Evolutionary conservation across 2,329 filamentous ascomycete genomes (phyloP).

Genomic region (Aspergillus luchuensis): DNA sequence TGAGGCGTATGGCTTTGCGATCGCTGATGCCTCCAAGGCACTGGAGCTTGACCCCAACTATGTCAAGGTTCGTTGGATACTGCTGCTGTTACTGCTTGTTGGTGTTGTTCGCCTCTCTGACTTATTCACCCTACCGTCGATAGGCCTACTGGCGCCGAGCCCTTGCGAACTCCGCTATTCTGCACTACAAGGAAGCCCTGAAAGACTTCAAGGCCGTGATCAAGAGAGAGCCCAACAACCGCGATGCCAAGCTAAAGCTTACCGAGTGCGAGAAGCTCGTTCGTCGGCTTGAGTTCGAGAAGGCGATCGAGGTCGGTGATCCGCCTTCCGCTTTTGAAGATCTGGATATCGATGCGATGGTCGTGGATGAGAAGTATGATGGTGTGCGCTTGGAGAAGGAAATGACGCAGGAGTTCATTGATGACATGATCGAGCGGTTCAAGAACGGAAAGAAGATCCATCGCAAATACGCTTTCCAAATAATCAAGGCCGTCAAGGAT

Average conservation of each 20-base stretch:
- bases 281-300: conserved; percentile 87
- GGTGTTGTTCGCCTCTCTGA: conserved; percentile 2
- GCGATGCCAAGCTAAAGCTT: conserved; percentile 86
- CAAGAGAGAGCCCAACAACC: conserved; percentile 82
- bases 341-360: conserved; percentile 82
- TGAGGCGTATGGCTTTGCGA: conserved; percentile 90
- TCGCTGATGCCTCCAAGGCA: conserved; percentile 86
- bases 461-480: conserved; percentile 96
- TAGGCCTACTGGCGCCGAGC: conserved; percentile 94
- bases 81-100: too few species aligned
- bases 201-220: conserved; percentile 91
- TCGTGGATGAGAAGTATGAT: conserved; percentile 81
- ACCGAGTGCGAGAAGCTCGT: conserved; percentile 94
- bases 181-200: conserved; percentile 83
- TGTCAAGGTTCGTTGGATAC: conserved; percentile 68
- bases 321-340: conserved; percentile 90
- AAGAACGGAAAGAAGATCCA: conserved; percentile 94
- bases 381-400: conserved; percentile 72
- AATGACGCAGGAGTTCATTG: conserved; percentile 96
- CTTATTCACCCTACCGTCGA: neutral
- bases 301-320: conserved; percentile 90
- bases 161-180: conserved; percentile 85
- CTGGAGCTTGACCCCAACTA: conserved; percentile 86
- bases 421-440: conserved; percentile 96
- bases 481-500: conserved; percentile 84